Base-by-base conservation (phyloP, 192 early-diverging fungal genomes). In the Backusella sp. region DNA sequence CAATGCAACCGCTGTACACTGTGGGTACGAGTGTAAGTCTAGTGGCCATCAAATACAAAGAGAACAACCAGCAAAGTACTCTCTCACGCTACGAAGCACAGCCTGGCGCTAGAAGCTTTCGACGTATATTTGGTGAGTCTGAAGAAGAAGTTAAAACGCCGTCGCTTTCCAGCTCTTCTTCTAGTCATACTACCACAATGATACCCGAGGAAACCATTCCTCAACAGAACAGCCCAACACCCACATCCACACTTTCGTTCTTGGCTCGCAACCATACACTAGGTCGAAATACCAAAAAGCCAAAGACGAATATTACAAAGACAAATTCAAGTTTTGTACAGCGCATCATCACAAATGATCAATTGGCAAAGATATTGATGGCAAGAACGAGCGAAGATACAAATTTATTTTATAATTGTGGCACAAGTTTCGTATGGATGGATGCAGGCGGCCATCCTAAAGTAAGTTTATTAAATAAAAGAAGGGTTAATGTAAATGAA, bases 321-420 rank as follows among this genome's bases (percentile, higher is more conserved):
- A 91, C 91, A 6, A 92, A 90, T 36, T 94, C 93, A 11, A 85
- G 89, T 4, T 93, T 89, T 83, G 92, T 94, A 30, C 76, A 86
- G 39, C 84, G 89, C n/a, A 90, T 94, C 21, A 84, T 89, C 12
- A 91, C 91, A 1, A 88, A 90, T 76, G 93, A 94, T 69, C 87
- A 90, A 70, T 77, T 94, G 30, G 89, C 92, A 28, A 88, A 85
- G 72, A 87, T 91, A 69, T 77, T 91, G 28, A 81, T 85, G 44
- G 86, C 85, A 52, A 77, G 88, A 28, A 83, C 82, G 21, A 81
- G 83, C 65, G 90, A 90, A 62, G 86, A 89, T 42, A 89, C 90
- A 0, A 93, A 92, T 78, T 72, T 95, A 46, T 93, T 95, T 78
- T 88, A 87, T 76, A 96, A 95, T 70, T 81, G 86, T 26, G 95